Evolutionary conservation across 2,329 filamentous ascomycete genomes (phyloP), one percentile per base, ranked within the genome.

Genomic region (Xylaria sp.): DNA sequence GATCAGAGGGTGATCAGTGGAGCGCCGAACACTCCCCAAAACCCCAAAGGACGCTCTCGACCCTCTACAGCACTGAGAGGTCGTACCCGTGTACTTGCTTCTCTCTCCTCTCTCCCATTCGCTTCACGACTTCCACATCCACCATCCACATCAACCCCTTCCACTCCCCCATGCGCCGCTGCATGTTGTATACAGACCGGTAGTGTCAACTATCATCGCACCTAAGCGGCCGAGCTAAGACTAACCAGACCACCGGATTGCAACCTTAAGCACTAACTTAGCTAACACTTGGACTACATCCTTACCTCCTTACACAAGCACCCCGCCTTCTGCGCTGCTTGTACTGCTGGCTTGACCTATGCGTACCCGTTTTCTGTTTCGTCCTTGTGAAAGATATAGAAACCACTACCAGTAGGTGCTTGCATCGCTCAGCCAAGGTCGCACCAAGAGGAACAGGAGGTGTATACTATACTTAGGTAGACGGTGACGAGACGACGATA

Each of bases 1-100:
- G 68, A 65, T 58, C 60, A 41, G 51, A 61, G 65, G 64, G 23
- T 68, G 68, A 70, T 70, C 68, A 58, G 68, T 68, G 68, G 68
- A 65, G 61, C 50, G 55, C 32, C 51, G n/a, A 63, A 50, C 44
- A 48, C 63, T 18, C 28, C 28, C 28, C 28, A 28, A 28, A 62
- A 62, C 54, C 18, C 37, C 46, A 34, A 46, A 62, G 23, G 60
- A 20, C 18, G 12, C 65, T 64, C 46, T 58, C 39, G 55, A 46
- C 39, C 39, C 56, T 39, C 34, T 57, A 20, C 10, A 10, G 8
- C 10, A 37, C 7, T 2, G 1, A 37, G 34, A 9, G 8, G 7
- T 7, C 1, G 34, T 37, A 37, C 7, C 10, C 34, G 3, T 10
- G 34, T 37, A 37, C 41, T 46, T 18, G 12, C 13, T 18, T 10